Base-by-base conservation (phyloP, 2,329 filamentous ascomycete species). In the Colletotrichum nymphaeae region DNA sequence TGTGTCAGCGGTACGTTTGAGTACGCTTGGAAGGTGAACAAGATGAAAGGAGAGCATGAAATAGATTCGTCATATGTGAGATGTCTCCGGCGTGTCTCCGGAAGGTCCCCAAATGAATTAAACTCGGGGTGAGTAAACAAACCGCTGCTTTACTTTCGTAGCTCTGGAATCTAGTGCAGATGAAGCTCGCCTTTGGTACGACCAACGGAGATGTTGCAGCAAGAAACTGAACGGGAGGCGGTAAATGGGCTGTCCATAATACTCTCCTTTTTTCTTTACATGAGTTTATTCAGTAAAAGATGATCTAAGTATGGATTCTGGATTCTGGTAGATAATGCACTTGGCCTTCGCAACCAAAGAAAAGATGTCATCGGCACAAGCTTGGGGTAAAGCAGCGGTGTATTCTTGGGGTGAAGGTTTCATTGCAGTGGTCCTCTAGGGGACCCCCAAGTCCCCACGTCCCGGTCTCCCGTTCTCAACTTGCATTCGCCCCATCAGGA, bases 81-180 rank as follows among this genome's bases (percentile, higher is more conserved):
- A 9, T 65, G 63, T 12, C 11, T 35, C 56, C 46, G 59, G 56
- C 49, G 32, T 57, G 63, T 12, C 11, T 35, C 56, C 55, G 59
- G 56, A 49, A 46, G 56, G 26, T 65, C 46, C 67, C 71, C 67
- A 56, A 71, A 63, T 57, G 60, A 60, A 71, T 56, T 71, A 62
- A 62, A 71, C 67, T 73, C 62, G 37, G 60, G 63, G 55, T 65
- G 67, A 73, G 67, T 73, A 73, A 73, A 71, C 56, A 73, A 71
- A 57, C 62, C 71, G 71, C 71, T 49, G 71, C 71, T 71, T 73
- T 65, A 73, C 69, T 56, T 16, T 53, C 52, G 49, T 26, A 16
- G 35, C 52, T 6, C 35, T 49, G 19, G 57, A 37, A 49, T 16
- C 14, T 8, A 37, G 49, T 42, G 16, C 37, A 16, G 22, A 2